phyloP scores from a whole-genome alignment of 768 basidiomycete genomes.

The Paxillus rubicundulus region DNA sequence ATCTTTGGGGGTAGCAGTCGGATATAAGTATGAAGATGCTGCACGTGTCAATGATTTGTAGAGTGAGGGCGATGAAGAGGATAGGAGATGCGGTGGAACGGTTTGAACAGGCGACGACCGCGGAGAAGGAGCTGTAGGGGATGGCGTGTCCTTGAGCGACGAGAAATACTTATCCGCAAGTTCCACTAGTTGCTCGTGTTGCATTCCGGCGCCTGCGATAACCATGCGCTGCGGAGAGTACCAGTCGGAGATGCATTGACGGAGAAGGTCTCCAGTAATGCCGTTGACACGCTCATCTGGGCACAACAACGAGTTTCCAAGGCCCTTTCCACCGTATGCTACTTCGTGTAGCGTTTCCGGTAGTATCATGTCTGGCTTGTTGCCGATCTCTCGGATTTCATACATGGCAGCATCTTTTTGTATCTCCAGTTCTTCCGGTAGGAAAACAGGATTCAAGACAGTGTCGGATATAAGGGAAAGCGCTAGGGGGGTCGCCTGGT shows the following conservation, averaged over 20 bases:
- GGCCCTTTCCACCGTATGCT: slow-evolving; percentile 71
- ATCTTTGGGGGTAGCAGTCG: slow-evolving; percentile 21
- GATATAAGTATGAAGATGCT: slow-evolving; percentile 70
- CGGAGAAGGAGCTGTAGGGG: slow-evolving; percentile 22
- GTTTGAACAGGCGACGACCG: slow-evolving; percentile 32
- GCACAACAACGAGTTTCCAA: slow-evolving; percentile 91
- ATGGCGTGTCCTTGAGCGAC: slow-evolving; percentile 45
- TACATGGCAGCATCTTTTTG: slow-evolving; percentile 88
- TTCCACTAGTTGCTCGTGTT: slow-evolving; percentile 84
- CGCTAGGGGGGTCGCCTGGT: slow-evolving; percentile 75
- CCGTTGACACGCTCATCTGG: slow-evolving; percentile 75
- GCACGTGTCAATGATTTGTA: slow-evolving; percentile 73
- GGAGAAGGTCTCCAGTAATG: slow-evolving; percentile 62
- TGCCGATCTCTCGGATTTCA: slow-evolving; percentile 82
- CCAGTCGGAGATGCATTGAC: slow-evolving; percentile 71
- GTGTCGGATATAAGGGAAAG: slow-evolving; percentile 91
- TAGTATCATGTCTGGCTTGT: slow-evolving; percentile 90
- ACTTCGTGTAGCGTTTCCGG: slow-evolving; percentile 88
- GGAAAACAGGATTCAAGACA: slow-evolving; percentile 72
- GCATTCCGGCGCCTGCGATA: slow-evolving; percentile 90
- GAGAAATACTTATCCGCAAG: slow-evolving; percentile 84
- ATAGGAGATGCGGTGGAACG: slow-evolving; percentile 57
- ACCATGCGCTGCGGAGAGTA: slow-evolving; percentile 95
- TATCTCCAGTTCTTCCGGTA: slow-evolving; percentile 72
- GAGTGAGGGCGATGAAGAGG: slow-evolving; percentile 49